Evolutionary conservation across 179 eudicot genomes (phyloP).

Genomic region (Beta corolliflora): DNA sequence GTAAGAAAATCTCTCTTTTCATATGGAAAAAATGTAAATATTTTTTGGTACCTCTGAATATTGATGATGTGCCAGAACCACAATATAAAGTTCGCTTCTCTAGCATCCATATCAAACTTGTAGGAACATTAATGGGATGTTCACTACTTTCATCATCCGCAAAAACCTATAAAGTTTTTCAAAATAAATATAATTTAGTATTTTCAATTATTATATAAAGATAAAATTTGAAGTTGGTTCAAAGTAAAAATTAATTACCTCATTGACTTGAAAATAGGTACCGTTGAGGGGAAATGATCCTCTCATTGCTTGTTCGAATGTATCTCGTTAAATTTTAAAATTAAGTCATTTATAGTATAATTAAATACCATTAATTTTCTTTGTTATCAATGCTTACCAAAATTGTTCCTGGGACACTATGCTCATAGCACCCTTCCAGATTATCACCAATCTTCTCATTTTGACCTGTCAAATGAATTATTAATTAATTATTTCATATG

Average conservation of each 20-base stretch:
- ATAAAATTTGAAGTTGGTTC: neutral
- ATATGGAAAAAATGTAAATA: neutral
- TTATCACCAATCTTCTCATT: slow-evolving; percentile 16
- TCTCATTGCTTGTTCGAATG: slow-evolving; percentile 86
- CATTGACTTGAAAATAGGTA: slow-evolving; percentile 92
- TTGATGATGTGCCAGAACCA: slow-evolving; percentile 77
- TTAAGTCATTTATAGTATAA: neutral
- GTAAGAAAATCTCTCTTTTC: no score
- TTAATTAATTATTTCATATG: no score
- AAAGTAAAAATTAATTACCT: slow-evolving; percentile 42
- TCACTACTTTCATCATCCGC: slow-evolving; percentile 84
- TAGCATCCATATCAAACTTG: slow-evolving; percentile 72
- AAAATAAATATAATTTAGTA: no score
- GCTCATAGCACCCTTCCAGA: slow-evolving; percentile 22
- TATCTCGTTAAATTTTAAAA: slow-evolving; percentile 39
- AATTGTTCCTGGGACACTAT: slow-evolving; percentile 66
- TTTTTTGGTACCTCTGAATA: slow-evolving; percentile 53
- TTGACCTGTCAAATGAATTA: slow-evolving; percentile 10
- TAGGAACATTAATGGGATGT: slow-evolving; percentile 67
- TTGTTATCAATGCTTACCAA: slow-evolving; percentile 45
- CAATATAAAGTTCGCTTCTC: slow-evolving; percentile 76
- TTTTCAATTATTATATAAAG: no score
- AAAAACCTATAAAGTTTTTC: slow-evolving; percentile 58
- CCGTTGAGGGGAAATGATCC: slow-evolving; percentile 93
- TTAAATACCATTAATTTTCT: no score